Base-by-base conservation (phyloP, 1,284 basidiomycete species). In the Vanrija pseudolonga region DNA sequence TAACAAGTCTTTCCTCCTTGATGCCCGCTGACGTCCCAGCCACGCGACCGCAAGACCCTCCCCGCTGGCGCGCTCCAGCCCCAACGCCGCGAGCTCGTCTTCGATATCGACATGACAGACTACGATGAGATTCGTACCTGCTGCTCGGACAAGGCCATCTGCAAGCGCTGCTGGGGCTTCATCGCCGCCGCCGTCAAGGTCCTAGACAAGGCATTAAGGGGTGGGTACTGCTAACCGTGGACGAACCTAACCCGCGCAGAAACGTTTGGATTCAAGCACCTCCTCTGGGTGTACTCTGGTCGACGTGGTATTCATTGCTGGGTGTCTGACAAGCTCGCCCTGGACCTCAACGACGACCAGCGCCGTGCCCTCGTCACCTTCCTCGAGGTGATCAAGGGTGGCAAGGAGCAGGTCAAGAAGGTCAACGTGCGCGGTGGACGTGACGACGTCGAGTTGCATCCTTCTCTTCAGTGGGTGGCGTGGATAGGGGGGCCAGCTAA, bases 91-190 rank as follows among this genome's bases (percentile, higher is more conserved):
- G 95, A 98, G 74, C 85, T 99, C 28, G 96, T 99, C 1, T 97
- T 99, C 70, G 96, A 98, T 85, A 97, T 99, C 72, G 95, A 99
- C 77, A 97, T 99, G 94, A 96, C 95, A 17, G 95, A 99, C 77
- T 99, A 99, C 78, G 96, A 99, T 74, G 82, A 87, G 55, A 85
- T 98, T 67, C 86, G 96, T 49, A 97, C 91, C 0, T 99, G 96
- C 77, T 98, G 96, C 76, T 85, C 85, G 3, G 90, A 86, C 52
- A 91, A 94, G 53, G 86, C 83, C 56, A 97, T 99, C 74, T 98
- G 95, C 79, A 83, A 82, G 61, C 83, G 87, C 40, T 99, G 96
- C 78, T 98, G 96, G 95, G 84, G 81, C 1, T 98, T 94, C 78
- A 97, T 99, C 66, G 83, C 89, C 14, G 87, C 88, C 18, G 96